Conservation (phyloP, 2,329 filamentous ascomycete genomes). For the Aspergillus proliferans region DNA sequence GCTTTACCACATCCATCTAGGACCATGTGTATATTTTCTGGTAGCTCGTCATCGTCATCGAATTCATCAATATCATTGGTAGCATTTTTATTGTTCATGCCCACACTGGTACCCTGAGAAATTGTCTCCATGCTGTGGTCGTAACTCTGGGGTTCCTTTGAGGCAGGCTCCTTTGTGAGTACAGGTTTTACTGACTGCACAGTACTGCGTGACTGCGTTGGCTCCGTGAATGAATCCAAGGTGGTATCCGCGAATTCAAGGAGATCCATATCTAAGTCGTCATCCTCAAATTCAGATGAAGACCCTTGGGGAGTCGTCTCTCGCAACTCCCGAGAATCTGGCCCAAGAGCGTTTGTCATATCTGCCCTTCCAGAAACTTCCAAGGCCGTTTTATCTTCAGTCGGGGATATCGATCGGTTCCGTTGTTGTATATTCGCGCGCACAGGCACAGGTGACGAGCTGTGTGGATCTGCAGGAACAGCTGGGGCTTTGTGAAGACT, state of each 20-base stretch:
- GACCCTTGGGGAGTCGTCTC: slow-evolving; percentile 14
- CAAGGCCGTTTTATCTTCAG: slow-evolving; percentile 9
- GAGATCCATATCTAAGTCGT: slow-evolving; percentile 42
- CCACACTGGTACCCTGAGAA: slow-evolving; percentile 3
- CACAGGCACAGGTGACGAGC: slow-evolving; percentile 40
- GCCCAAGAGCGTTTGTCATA: neutral
- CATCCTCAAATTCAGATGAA: slow-evolving; percentile 44
- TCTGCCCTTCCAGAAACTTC: neutral
- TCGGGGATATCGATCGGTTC: slow-evolving; percentile 29
- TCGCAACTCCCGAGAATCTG: neutral
- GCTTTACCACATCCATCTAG: slow-evolving; percentile 50
- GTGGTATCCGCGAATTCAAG: slow-evolving; percentile 35
- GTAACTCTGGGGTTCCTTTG: neutral
- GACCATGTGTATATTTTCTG: slow-evolving; percentile 53
- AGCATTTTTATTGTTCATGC: slow-evolving; percentile 13
- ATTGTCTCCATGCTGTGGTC: slow-evolving; percentile 2
- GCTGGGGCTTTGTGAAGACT: slow-evolving; percentile 36
- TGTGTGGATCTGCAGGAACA: slow-evolving; percentile 30
- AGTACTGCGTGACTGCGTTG: neutral
- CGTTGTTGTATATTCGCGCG: slow-evolving; percentile 23
- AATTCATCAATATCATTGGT: slow-evolving; percentile 51
- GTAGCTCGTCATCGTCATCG: slow-evolving; percentile 59
- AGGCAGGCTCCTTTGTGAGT: slow-evolving; percentile 1
- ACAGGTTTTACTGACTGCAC: neutral
- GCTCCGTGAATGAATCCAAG: slow-evolving; percentile 24